Base-by-base conservation (phyloP, 495 filamentous ascomycete genomes). In the Hypoxylon fragiforme region DNA sequence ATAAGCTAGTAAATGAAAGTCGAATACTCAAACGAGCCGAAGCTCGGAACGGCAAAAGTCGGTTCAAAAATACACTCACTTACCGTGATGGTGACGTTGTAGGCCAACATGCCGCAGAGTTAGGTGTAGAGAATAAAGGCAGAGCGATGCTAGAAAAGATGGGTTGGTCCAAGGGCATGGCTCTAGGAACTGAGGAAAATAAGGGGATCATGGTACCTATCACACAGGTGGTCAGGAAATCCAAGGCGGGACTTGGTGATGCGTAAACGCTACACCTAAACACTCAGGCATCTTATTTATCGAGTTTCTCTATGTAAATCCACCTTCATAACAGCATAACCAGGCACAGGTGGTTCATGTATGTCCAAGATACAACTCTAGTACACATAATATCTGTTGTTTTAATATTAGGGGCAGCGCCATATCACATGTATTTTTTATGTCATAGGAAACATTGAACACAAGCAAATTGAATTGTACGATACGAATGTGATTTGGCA, bases 91-190 rank as follows among this genome's bases (percentile, higher is more conserved):
- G 94, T n/a, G 90, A 97, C 49, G 73, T 95, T 35, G 91, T 97
- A 14, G 94, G 92, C 34, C 89, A 80, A 8, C 79, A 81, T 24
- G 94, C 92, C 0, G 86, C 89, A 1, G 92, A 95, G 68, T 76
- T 99, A 19, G 89, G 90, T 1, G 76, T 71, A 2, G 90, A 88
- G 39, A 99, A 96, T 54, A 86, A 79, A 59, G 94, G 94, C 15
- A 80, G 90, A 35, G 84, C 83, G 2, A 90, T 99, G 87, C 67
- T 99, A 44, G 91, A 96, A 70, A 97, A 92, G 73, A 97, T 97
- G 94, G 94, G 94, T 13, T 99, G 95, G 90, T 87, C 79, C 52
- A 85, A 81, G 37, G 94, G 94, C 3, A 97, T 85, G 69, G 87
- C 85, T 5, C 77, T 99, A n/a, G 94, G 94, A 34, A 80, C 87